Percentiles rank a stretch among this genome's conserved stretches.
Evolutionary conservation across 2,329 filamentous ascomycete genomes (phyloP).

Genomic region (Monilinia vaccinii-corymbosi): DNA sequence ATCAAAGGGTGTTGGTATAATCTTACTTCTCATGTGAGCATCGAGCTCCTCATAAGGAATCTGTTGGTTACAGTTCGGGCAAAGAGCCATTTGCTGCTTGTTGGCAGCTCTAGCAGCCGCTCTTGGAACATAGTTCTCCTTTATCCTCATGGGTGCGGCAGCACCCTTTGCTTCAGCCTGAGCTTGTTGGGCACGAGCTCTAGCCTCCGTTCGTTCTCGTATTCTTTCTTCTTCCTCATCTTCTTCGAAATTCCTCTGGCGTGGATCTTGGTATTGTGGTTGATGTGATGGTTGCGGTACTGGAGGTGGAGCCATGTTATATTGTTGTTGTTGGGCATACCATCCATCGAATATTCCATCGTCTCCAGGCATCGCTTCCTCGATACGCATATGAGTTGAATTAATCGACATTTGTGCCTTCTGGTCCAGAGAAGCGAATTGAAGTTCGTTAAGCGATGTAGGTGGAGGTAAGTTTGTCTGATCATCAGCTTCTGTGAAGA

Average conservation of each 20-base stretch:
- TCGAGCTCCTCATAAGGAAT: conserved; percentile 83
- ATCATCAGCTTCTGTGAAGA: conserved; percentile 85
- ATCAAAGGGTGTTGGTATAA: neutral
- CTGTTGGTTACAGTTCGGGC: conserved; percentile 87
- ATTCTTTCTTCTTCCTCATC: conserved; percentile 57
- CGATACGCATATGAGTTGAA: conserved; percentile 68
- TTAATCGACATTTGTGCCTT: conserved; percentile 84
- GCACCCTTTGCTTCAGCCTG: conserved; percentile 67
- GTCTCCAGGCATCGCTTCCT: conserved; percentile 87
- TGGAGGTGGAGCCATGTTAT: conserved; percentile 35
- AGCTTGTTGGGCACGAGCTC: conserved; percentile 60
- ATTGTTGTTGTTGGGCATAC: conserved; percentile 32
- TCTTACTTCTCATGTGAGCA: conserved; percentile 78
- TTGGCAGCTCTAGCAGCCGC: conserved; percentile 65
- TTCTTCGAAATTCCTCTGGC: conserved; percentile 31
- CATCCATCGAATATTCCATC: conserved; percentile 50
- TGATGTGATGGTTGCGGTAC: conserved; percentile 27
- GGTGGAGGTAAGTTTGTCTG: conserved; percentile 78
- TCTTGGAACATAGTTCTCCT: conserved; percentile 83
- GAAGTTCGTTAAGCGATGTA: conserved; percentile 80
- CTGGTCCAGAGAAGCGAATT: conserved; percentile 90
- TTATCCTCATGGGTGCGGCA: conserved; percentile 73
- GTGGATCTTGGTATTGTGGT: conserved; percentile 26
- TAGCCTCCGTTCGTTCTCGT: conserved; percentile 51
- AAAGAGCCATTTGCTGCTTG: conserved; percentile 60